phyloP scores from a whole-genome alignment of 495 filamentous ascomycete species.

The Podospora pseudopauciseta region DNA sequence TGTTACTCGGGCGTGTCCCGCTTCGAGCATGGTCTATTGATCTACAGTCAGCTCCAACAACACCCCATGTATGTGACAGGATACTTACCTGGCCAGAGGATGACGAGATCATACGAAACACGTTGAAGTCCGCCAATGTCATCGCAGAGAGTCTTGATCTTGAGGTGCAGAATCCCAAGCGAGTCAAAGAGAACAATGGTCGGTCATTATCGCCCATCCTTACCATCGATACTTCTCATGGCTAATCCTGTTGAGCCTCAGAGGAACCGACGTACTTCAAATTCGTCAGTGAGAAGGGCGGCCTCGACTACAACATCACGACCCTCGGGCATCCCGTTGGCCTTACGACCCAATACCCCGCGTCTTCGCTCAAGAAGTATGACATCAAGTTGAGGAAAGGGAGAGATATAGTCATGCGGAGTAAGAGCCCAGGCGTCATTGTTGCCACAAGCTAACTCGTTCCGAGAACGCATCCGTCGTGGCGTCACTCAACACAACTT shows the following conservation, averaged over 20 bases:
- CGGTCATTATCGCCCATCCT: too few relatives aligned
- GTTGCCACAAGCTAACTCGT: not conserved
- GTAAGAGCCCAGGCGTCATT: constrained; percentile 14
- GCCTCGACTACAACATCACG: constrained; percentile 35
- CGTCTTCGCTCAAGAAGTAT: constrained; percentile 33
- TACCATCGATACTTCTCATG: too few relatives aligned
- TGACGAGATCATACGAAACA: constrained; percentile 34
- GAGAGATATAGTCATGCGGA: constrained; percentile 31
- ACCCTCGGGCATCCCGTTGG: constrained; percentile 36
- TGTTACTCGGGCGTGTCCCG: constrained; percentile 39
- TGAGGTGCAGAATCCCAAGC: constrained; percentile 24
- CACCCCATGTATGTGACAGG: too few relatives aligned
- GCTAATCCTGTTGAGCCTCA: not conserved
- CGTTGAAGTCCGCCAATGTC: constrained; percentile 23
- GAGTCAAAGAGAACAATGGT: not conserved
- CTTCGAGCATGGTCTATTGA: constrained; percentile 39
- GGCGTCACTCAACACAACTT: constrained; percentile 34
- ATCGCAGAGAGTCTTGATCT: constrained; percentile 21
- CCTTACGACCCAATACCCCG: constrained; percentile 31
- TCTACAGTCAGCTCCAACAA: constrained; percentile 34
- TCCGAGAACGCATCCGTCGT: constrained; percentile 31
- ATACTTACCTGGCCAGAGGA: constrained; percentile 28
- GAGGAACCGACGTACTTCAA: constrained; percentile 29
- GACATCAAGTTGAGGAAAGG: constrained; percentile 38
- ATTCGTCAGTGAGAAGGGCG: constrained; percentile 27